Evolutionary conservation across 768 basidiomycete species (phyloP).

Genomic region (Rhodosporidiobolus sp.): DNA sequence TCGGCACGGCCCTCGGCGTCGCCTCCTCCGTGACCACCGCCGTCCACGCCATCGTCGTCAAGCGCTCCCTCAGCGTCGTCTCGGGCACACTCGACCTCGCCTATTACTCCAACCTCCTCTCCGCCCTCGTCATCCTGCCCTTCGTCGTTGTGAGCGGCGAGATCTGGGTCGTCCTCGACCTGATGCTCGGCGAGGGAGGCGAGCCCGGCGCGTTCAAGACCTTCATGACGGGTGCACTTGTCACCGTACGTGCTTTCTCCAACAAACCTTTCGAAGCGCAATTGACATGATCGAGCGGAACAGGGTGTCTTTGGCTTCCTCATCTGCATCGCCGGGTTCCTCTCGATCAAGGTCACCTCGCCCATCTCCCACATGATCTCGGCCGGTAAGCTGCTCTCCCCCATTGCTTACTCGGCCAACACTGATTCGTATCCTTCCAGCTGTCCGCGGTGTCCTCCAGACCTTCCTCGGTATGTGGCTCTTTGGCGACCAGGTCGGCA

Average conservation of each 20-base stretch:
- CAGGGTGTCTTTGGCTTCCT: conserved; percentile 85
- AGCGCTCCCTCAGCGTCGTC: conserved; percentile 73
- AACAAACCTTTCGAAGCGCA: no score
- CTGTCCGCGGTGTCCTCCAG: conserved; percentile 90
- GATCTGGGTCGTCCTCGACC: conserved; percentile 59
- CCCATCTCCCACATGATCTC: conserved; percentile 98
- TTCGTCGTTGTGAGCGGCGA: conserved; percentile 74
- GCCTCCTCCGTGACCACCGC: conserved; percentile 82
- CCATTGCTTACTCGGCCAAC: neutral
- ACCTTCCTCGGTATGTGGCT: conserved; percentile 76
- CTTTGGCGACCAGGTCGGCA: conserved; percentile 75
- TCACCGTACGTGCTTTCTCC: conserved; percentile 42
- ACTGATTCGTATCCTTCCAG: conserved; percentile 45
- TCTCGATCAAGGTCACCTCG: conserved; percentile 95
- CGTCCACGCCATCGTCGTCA: conserved; percentile 89
- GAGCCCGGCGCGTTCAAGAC: conserved; percentile 36
- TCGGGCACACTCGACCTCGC: conserved; percentile 77
- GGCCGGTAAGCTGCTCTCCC: conserved; percentile 50
- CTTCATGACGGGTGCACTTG: conserved; percentile 44
- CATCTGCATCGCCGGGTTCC: conserved; percentile 86
- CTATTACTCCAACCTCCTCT: conserved; percentile 87
- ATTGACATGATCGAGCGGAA: neutral
- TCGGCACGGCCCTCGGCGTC: conserved; percentile 80
- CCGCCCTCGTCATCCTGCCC: conserved; percentile 68
- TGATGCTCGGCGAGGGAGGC: conserved; percentile 56